A percentile compares a stretch with the other conserved stretches of the same genome.
These are phyloP conservation scores for Cyberlindnera suaveolens DNA, from an alignment of 805 yeast species.

Conservation along the genomic window DNA sequence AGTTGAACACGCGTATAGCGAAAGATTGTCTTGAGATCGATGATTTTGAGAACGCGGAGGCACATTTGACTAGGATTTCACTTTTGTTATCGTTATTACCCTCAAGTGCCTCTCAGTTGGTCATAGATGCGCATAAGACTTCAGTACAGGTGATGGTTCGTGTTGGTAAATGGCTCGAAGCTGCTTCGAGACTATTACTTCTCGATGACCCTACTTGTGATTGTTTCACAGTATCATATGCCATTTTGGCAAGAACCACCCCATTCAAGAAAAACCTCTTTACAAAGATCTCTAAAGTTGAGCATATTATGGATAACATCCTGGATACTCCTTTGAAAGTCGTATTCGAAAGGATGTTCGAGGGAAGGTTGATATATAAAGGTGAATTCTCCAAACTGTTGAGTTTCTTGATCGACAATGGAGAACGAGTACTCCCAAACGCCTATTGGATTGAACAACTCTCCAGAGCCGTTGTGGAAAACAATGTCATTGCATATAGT, in stretches of 20 bases:
- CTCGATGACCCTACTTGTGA: conserved; percentile 11
- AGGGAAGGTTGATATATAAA: conserved; percentile 10
- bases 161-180: conserved; percentile 19
- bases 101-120: neutral
- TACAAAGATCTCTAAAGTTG: conserved; percentile 6
- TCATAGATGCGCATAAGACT: conserved; percentile 5
- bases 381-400: conserved; percentile 8
- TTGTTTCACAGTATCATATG: conserved; percentile 8
- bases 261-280: conserved; percentile 10
- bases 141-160: conserved; percentile 15
- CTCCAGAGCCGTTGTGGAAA: conserved; percentile 11
- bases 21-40: conserved; percentile 7
- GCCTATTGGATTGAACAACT: conserved; percentile 4
- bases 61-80: conserved; percentile 16
- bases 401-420: neutral
- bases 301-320: conserved; percentile 2
- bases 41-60: conserved; percentile 18
- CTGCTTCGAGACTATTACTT: conserved; percentile 11
- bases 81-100: conserved; percentile 5
- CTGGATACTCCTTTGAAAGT: conserved; percentile 5
- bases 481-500: conserved; percentile 13
- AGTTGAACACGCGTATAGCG: conserved; percentile 16
- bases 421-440: conserved; percentile 2
- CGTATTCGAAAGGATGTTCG: conserved; percentile 13
- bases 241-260: conserved; percentile 10